Evolutionary conservation across 2,329 filamentous ascomycete species (phyloP).

Genomic region (Endocalyx cinctus): DNA sequence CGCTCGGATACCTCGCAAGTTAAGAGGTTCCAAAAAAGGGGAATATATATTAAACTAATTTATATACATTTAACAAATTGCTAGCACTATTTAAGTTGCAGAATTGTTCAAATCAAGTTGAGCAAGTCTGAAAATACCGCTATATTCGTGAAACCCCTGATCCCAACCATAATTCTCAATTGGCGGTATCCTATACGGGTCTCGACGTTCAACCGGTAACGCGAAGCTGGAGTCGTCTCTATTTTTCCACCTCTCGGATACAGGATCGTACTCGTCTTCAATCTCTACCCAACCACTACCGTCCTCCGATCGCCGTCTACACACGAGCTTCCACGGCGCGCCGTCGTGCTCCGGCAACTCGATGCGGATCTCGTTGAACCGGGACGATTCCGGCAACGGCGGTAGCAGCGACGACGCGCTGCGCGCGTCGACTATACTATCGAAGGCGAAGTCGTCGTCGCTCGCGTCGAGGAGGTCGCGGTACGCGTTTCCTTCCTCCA

Average conservation of each 20-base stretch:
- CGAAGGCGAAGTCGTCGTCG: background rate
- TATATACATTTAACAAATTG: too few relatives aligned
- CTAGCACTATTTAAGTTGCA: too few relatives aligned
- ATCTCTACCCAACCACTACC: background rate
- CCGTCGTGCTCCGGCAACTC: background rate
- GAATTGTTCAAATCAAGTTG: too few relatives aligned
- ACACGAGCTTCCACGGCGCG: background rate
- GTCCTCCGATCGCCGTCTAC: background rate
- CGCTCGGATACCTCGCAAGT: too few relatives aligned
- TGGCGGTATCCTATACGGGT: too few relatives aligned
- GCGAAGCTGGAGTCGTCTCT: too few relatives aligned
- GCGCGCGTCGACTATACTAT: background rate
- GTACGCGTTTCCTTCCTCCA: background rate
- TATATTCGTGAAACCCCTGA: too few relatives aligned
- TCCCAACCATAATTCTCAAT: too few relatives aligned
- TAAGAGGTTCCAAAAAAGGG: too few relatives aligned
- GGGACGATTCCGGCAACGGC: background rate
- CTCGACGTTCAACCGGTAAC: too few relatives aligned
- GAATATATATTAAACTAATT: too few relatives aligned
- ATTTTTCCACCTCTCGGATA: background rate
- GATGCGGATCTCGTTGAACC: background rate
- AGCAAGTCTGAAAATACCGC: too few relatives aligned
- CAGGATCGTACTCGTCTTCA: background rate
- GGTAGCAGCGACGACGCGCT: background rate
- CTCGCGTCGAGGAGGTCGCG: background rate